Percentiles rank a stretch among this genome's conserved stretches.
phyloP scores from a whole-genome alignment of 805 yeast species.

The Teunomyces tritomae region DNA sequence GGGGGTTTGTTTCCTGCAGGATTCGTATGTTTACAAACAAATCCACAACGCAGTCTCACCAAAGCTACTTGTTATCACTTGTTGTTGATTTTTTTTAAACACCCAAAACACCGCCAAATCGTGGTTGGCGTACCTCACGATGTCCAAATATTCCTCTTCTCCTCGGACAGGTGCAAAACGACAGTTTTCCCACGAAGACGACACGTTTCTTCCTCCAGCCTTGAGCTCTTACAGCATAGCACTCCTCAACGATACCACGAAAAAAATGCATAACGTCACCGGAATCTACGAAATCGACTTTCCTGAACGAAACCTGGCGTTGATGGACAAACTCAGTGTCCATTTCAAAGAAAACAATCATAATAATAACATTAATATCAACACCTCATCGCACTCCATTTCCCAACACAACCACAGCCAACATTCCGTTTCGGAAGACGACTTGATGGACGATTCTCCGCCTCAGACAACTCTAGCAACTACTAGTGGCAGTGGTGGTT shows the following conservation, averaged over 20 bases:
- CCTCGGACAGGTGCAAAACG: conserved; percentile 7
- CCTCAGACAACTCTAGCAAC: conserved; percentile 9
- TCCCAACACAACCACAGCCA: conserved; percentile 11
- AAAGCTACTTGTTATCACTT: not conserved
- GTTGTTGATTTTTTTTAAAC: not conserved
- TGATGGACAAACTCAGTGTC: conserved; percentile 31
- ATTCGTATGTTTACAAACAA: conserved; percentile 5
- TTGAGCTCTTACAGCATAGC: conserved; percentile 59
- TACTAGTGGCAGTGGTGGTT: conserved; percentile 6
- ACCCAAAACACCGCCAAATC: not conserved
- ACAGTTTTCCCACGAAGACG: conserved; percentile 34
- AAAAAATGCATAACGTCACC: conserved; percentile 15
- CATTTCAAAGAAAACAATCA: conserved; percentile 24
- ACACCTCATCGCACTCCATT: conserved; percentile 4
- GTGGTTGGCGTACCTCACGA: not conserved
- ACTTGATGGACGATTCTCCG: conserved; percentile 10
- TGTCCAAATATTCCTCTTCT: not conserved
- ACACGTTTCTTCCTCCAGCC: conserved; percentile 58
- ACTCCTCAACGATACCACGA: conserved; percentile 36
- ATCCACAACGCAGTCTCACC: conserved; percentile 5
- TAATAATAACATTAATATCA: not conserved
- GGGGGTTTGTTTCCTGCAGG: conserved; percentile 1
- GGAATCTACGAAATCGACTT: conserved; percentile 34
- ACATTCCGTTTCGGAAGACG: conserved; percentile 12
- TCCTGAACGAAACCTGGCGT: conserved; percentile 20